phyloP scores from a whole-genome alignment of 2,329 filamentous ascomycete species.

The Aschersonia sp. region DNA sequence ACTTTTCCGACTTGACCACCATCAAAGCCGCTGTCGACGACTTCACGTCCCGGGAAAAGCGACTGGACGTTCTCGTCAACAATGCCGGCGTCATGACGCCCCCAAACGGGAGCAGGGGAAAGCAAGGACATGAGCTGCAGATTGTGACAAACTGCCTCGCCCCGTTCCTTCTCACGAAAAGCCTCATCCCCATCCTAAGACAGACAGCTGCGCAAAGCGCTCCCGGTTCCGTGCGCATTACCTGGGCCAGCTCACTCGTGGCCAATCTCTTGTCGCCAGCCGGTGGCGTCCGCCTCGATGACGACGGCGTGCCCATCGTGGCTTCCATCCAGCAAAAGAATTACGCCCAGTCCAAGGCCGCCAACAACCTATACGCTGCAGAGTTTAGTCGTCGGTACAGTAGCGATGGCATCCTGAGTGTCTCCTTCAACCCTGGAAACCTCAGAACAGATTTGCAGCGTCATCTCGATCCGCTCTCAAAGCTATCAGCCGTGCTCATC shows the following conservation, averaged over 20 bases:
- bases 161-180: slow-evolving; percentile 3
- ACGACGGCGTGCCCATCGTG: background rate
- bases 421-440: slow-evolving; percentile 24
- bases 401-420: slow-evolving; percentile 14
- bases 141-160: slow-evolving; percentile 1
- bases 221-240: slow-evolving; percentile 2
- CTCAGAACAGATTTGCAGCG: slow-evolving; percentile 22
- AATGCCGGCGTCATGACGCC: slow-evolving; percentile 30
- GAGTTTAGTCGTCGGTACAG: slow-evolving; percentile 15
- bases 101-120: slow-evolving; percentile 23
- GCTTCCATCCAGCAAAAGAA: background rate
- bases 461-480: slow-evolving; percentile 7
- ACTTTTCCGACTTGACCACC: slow-evolving; percentile 24
- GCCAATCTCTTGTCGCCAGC: background rate
- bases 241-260: slow-evolving; percentile 2
- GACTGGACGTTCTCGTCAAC: slow-evolving; percentile 26
- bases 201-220: slow-evolving; percentile 2
- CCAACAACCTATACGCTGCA: slow-evolving; percentile 15
- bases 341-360: slow-evolving; percentile 14
- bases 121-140: slow-evolving; percentile 26
- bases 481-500: slow-evolving; percentile 7
- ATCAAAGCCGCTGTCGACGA: slow-evolving; percentile 16
- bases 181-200: slow-evolving; percentile 1
- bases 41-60: slow-evolving; percentile 15
- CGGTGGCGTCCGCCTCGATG: slow-evolving; percentile 9